Evolutionary conservation across 1,284 basidiomycete genomes (phyloP), one percentile per base, ranked within the genome.

Genomic region (Rhodofomes roseus): DNA sequence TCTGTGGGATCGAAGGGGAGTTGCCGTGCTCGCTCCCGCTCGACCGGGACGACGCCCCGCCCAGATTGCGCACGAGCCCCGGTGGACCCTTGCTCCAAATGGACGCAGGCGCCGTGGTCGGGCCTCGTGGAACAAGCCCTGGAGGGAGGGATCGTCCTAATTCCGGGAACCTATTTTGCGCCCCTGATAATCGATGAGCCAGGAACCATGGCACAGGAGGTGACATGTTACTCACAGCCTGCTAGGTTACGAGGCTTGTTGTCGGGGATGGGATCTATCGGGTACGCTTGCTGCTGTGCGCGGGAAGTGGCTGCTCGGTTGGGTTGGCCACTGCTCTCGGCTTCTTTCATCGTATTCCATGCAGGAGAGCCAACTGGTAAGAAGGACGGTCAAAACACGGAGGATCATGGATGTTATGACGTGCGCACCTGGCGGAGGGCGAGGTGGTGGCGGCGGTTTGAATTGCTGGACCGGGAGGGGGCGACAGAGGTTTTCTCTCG

Each of bases 401-500:
- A 16, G 12, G 50, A 14, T 29, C 31, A 20, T 7, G 31, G 31
- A 34, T 31, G 54, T 1, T 1, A 16, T 16, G 18, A 39, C 25
- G n/a, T n/a, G 41, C 14, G 60, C 48, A 63, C 65, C 63, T 44
- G 62, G 63, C 43, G 62, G 64, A n/a, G 55, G 44, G 12, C 54
- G 58, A 14, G n/a, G n/a, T 22, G 62, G 43, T 18, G 56, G 46
- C 2, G 60, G 61, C 4, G 46, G 58, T 4, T 65, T 63, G 53
- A 65, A 66, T 4, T 31, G 20, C 18, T 55, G 55, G 7, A 65
- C 60, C 0, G 84, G 87, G 23, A 90, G 76, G 20, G 80, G 83
- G 2, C 84, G 79, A 63, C 87, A 90, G 50, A 89, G 71, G 0
- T 75, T 70, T 31, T 78, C 77, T 62, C 79, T 79, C 0, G 83